phyloP scores from a whole-genome alignment of 2,329 filamentous ascomycete species.

The Fusarium falciforme region DNA sequence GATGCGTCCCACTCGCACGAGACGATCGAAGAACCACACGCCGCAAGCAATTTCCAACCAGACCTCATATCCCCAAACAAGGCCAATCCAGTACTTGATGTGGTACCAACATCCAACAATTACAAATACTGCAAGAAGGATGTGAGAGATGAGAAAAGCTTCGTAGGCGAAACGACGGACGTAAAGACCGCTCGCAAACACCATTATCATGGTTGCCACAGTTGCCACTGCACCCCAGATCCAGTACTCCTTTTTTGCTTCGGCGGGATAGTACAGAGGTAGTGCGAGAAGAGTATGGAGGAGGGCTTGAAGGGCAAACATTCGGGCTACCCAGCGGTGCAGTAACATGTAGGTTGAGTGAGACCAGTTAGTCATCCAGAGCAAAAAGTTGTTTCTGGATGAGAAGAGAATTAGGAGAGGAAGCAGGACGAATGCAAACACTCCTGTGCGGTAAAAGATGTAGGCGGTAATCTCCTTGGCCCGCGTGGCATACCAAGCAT shows the following conservation, averaged over 20 bases:
- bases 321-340: slow-evolving; percentile 59
- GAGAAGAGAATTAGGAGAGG: slow-evolving; percentile 56
- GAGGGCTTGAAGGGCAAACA: slow-evolving; percentile 57
- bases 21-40: slow-evolving; percentile 55
- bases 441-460: slow-evolving; percentile 38
- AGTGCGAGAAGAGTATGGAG: slow-evolving; percentile 57
- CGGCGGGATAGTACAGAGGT: slow-evolving; percentile 45
- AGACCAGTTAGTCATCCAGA: slow-evolving; percentile 60
- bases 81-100: slow-evolving; percentile 42
- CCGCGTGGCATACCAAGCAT: slow-evolving; percentile 37
- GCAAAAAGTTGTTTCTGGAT: slow-evolving; percentile 57
- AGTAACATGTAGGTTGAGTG: slow-evolving; percentile 59
- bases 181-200: slow-evolving; percentile 44
- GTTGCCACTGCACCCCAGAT: slow-evolving; percentile 56
- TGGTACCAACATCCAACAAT: slow-evolving; percentile 56
- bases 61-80: slow-evolving; percentile 49
- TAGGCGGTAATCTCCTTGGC: neutral
- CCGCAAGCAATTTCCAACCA: slow-evolving; percentile 51
- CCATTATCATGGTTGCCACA: slow-evolving; percentile 35
- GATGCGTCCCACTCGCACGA: slow-evolving; percentile 54
- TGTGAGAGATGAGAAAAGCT: slow-evolving; percentile 55
- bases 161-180: slow-evolving; percentile 52
- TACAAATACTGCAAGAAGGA: slow-evolving; percentile 52
- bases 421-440: slow-evolving; percentile 51
- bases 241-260: slow-evolving; percentile 50